phyloP scores from a whole-genome alignment of 352 stramenopile genomes.

The Pythium rhizo-oryzae region DNA sequence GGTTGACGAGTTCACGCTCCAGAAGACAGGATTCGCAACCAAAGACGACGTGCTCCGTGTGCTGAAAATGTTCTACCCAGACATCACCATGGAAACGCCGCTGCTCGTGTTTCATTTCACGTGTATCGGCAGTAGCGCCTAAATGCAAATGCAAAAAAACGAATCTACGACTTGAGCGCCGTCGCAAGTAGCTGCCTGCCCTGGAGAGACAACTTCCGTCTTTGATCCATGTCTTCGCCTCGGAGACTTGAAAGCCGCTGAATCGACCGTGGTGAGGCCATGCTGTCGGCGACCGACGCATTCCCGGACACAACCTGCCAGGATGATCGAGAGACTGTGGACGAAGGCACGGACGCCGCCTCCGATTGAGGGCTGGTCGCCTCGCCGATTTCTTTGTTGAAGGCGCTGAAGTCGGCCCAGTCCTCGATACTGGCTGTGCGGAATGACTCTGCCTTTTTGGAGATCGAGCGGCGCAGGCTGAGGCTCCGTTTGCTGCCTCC shows the following conservation, averaged over 20 bases:
- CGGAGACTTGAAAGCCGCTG: slow-evolving; percentile 2
- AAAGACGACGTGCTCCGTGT: slow-evolving; percentile 43
- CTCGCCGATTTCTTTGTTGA: slow-evolving; percentile 13
- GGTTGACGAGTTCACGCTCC: slow-evolving; percentile 38
- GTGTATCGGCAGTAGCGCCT: slow-evolving; percentile 25
- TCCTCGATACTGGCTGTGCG: slow-evolving; percentile 9
- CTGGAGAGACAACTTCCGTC: slow-evolving; percentile 29
- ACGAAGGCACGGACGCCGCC: slow-evolving; percentile 24
- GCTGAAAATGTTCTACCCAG: slow-evolving; percentile 59
- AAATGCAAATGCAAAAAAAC: background rate
- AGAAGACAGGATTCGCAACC: slow-evolving; percentile 49
- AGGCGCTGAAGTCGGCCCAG: slow-evolving; percentile 40
- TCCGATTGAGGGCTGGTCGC: slow-evolving; percentile 15
- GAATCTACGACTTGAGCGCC: slow-evolving; percentile 19
- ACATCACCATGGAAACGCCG: slow-evolving; percentile 43
- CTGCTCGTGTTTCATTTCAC: slow-evolving; percentile 59
- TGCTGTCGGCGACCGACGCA: background rate
- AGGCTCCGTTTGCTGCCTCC: slow-evolving; percentile 6
- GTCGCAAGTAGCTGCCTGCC: slow-evolving; percentile 29
- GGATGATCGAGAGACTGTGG: slow-evolving; percentile 16
- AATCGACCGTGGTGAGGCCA: slow-evolving; percentile 10
- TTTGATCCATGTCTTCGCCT: slow-evolving; percentile 12
- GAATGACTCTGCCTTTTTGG: background rate
- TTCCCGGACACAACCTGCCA: slow-evolving; percentile 14
- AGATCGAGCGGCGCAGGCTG: slow-evolving; percentile 14